Percentiles rank a stretch among this genome's conserved stretches.
Conservation (phyloP, 2,329 filamentous ascomycete species). For the Hypoxylon sp. region DNA sequence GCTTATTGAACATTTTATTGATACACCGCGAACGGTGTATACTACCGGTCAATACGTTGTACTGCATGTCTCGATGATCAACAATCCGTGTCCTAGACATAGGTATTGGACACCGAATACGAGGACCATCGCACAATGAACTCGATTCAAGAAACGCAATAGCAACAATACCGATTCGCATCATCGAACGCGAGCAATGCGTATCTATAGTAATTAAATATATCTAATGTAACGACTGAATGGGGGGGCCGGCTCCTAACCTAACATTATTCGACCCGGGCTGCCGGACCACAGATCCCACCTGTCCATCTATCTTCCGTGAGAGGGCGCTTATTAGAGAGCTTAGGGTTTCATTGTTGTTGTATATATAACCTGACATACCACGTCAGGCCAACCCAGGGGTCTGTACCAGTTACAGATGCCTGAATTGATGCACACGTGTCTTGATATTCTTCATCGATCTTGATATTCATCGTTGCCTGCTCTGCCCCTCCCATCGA, state of each 20-base stretch:
- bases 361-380: constrained; percentile 37
- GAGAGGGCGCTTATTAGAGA: constrained; percentile 18
- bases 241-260: constrained; percentile 26
- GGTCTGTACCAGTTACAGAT: constrained; percentile 15
- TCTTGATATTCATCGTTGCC: constrained; percentile 38
- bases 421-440: constrained; percentile 30
- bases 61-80: not conserved
- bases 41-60: not conserved
- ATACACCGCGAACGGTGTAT: not conserved
- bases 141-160: not conserved
- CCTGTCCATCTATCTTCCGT: constrained; percentile 27
- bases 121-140: not conserved
- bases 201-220: constrained; percentile 39
- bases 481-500: constrained; percentile 11
- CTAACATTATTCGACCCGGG: constrained; percentile 32
- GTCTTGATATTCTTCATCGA: constrained; percentile 39
- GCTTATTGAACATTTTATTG: not conserved
- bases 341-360: constrained; percentile 20
- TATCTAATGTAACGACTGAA: constrained; percentile 43
- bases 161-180: constrained; percentile 13
- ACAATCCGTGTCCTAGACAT: not conserved
- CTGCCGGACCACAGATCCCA: constrained; percentile 20
- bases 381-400: constrained; percentile 16
- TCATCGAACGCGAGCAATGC: constrained; percentile 16
- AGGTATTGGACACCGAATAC: not conserved